Base-by-base conservation (phyloP, 177 flowering plant species). In the Vitis hybrid region DNA sequence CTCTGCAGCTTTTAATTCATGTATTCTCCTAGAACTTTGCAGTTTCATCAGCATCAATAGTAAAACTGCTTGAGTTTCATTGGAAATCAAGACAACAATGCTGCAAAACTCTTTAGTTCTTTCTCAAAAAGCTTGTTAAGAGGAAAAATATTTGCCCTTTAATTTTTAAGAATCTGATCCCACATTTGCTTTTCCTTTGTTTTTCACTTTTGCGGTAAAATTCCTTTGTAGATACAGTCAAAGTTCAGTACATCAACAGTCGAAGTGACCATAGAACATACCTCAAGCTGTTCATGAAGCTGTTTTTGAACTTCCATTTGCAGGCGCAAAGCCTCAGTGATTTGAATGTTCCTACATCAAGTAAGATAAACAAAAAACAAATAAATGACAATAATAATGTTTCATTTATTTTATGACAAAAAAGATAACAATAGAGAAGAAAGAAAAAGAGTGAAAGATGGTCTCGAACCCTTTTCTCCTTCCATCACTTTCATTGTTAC, bases 201-300 rank as follows among this genome's bases (percentile, higher is more conserved):
- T 38, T 38, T 38, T 7, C 47, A 38, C 47, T 5, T 38, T 38
- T 38, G 0, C 1, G 47, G 7, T 8, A 38, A 38, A 38, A 8
- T 38, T 38, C 9, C 47, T 38, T 38, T 38, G 8, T 38, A 0
- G 47, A 5, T 38, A 0, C 47, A 38, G 7, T 38, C 47, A 8
- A 38, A 38, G 47, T 38, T 22, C 12, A 31, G 33, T 11, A 24
- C 15, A 22, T 22, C 13, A 10, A 53, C 3, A 9, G 47, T 52
- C 0, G 5, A 6, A 60, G 14, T 61, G 1, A 57, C 47, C 60
- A 56, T 19, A 9, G 33, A 24, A n/a, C 57, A 52, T 69, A 87
- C 88, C 92, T 88, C 92, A 54, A 88, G 90, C 71, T 88, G 92
- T 75, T 88, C 90, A 58, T 88, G 92, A 59, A 88, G 86, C 67